Conservation (phyloP, 2,329 filamentous ascomycete genomes). For the Thyridium curvatum region DNA sequence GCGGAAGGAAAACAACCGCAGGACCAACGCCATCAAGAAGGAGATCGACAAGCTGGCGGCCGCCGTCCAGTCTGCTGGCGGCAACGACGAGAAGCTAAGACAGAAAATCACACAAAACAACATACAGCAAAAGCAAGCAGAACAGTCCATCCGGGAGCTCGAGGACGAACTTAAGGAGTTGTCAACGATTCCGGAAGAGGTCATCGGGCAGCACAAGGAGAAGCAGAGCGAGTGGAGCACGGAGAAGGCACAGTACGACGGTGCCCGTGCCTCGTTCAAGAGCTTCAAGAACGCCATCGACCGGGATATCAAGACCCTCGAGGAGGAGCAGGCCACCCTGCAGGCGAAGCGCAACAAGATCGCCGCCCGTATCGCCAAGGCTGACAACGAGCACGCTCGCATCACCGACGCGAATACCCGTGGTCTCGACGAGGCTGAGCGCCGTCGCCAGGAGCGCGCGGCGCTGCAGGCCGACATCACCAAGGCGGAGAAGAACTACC, state of each 20-base stretch:
- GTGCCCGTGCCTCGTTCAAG: conserved; percentile 46
- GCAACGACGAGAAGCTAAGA: conserved; percentile 68
- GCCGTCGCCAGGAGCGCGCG: conserved; percentile 44
- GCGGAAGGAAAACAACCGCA: conserved; percentile 69
- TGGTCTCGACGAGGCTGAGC: conserved; percentile 58
- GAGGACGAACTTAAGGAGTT: conserved; percentile 60
- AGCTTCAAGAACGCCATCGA: conserved; percentile 56
- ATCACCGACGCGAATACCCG: conserved; percentile 63
- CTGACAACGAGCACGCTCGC: conserved; percentile 65
- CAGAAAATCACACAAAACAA: conserved; percentile 71
- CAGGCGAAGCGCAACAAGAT: conserved; percentile 69
- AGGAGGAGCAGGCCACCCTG: conserved; percentile 56
- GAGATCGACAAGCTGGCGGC: conserved; percentile 66
- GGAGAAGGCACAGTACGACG: conserved; percentile 56
- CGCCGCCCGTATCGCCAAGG: conserved; percentile 62
- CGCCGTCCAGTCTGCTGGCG: conserved; percentile 62
- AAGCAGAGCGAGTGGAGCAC: conserved; percentile 45
- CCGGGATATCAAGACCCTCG: conserved; percentile 54
- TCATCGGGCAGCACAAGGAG: conserved; percentile 49
- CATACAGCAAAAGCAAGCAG: conserved; percentile 62
- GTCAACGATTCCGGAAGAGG: conserved; percentile 56
- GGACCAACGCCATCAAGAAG: conserved; percentile 60
- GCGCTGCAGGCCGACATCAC: conserved; percentile 39
- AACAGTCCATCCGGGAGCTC: conserved; percentile 21
- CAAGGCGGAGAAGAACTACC: conserved; percentile 36